A percentile compares a stretch with the other conserved stretches of the same genome.
These are phyloP conservation scores for Grosmannia serpens DNA, from an alignment of 2,329 filamentous ascomycete species.

Conservation along the genomic window DNA sequence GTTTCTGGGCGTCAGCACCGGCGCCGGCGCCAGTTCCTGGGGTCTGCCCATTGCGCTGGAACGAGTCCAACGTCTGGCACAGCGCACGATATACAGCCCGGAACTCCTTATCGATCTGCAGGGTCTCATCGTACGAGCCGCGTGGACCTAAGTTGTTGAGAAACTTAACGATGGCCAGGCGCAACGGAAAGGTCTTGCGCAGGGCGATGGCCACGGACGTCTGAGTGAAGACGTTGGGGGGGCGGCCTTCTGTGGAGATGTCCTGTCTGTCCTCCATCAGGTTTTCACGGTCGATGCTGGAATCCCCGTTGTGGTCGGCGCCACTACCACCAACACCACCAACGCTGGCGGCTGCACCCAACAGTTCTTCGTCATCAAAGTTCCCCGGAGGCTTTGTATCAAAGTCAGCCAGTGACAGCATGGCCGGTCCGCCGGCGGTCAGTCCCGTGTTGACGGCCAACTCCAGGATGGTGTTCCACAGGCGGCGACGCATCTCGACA, in stretches of 20 bases:
- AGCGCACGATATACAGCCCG: slow-evolving; percentile 28
- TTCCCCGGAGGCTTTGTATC: slow-evolving; percentile 36
- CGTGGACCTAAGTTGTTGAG: slow-evolving; percentile 34
- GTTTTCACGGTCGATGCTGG: not conserved
- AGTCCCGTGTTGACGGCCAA: slow-evolving; percentile 31
- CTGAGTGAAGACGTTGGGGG: slow-evolving; percentile 24
- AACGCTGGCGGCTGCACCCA: slow-evolving; percentile 10
- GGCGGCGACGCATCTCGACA: slow-evolving; percentile 35
- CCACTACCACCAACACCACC: not conserved
- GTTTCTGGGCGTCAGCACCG: not conserved
- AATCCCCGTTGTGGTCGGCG: too few species aligned
- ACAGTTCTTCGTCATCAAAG: slow-evolving; percentile 35
- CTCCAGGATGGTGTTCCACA: slow-evolving; percentile 44
- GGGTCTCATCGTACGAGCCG: slow-evolving; percentile 33
- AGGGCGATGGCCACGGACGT: slow-evolving; percentile 37
- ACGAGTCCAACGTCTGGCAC: slow-evolving; percentile 14
- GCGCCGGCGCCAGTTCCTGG: not conserved
- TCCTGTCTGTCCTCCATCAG: not conserved
- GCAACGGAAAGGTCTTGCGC: slow-evolving; percentile 27
- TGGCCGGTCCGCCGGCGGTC: slow-evolving; percentile 29
- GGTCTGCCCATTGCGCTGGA: slow-evolving; percentile 10
- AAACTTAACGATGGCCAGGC: slow-evolving; percentile 30
- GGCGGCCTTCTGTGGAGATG: not conserved
- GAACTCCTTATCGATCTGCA: slow-evolving; percentile 32
- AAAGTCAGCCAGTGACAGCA: slow-evolving; percentile 32